Base-by-base conservation (phyloP, 1,284 basidiomycete species). In the Moniliella sp. region DNA sequence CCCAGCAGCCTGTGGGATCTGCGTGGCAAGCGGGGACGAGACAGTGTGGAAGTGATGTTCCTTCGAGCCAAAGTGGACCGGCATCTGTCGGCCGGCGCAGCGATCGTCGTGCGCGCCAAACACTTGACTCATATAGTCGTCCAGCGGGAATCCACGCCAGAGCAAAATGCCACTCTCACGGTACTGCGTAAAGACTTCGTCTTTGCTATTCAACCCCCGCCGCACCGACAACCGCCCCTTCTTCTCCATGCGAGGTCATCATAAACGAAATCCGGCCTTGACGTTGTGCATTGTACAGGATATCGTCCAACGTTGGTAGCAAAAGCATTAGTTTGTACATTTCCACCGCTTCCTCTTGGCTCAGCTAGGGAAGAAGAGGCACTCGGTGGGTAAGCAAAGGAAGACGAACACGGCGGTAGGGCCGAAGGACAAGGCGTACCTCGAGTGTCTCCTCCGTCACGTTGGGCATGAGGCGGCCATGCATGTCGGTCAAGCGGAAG, bases 1-100 rank as follows among this genome's bases (percentile, higher is more conserved):
- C 80, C 86, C 86, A 0, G 84, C 83, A 4, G 83, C 86, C 62
- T 91, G 83, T 0, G 84, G 86, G 42, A 93, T 83, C 63, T 93
- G 84, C 0, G 84, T 93, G 1, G 78, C 80, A n/a, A 93, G 67
- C 0, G 84, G 79, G 7, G 79, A 83, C 3, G 83, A 88, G 42
- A 93, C 86, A 17, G 79, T 82, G 61, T 86, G 80, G 58, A 88
- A 88, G 57, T 88, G 82, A 42, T 78, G 71, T 36, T 74, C 64
- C 1, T 70, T 68, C 3, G 81, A 82, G 5, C 80, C 78, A 60
- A 84, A 83, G 56, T 93, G 84, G 12, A 59, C 44, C 8, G 61
- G 69, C 13, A 51, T 51, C 36, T 54, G 50, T 14, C 50, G 32
- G 2, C 41, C 50, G 4, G 33, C 39, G 23, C 49, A 41, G 8